Evolutionary conservation across 345 rosid genomes (phyloP).

Genomic region (Alliaria petiolata): DNA sequence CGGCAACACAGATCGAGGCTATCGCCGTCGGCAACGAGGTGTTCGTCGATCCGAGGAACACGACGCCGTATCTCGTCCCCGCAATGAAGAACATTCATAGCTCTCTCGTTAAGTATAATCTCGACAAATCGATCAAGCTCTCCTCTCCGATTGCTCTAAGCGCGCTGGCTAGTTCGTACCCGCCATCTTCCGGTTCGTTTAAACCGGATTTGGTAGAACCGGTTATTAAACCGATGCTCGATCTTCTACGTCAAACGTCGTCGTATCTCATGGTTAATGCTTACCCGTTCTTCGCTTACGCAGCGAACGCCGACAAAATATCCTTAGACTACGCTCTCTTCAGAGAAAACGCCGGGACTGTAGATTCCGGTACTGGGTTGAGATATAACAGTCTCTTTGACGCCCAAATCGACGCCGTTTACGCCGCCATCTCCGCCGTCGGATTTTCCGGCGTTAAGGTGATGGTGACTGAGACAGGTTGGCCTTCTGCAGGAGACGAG

Average conservation of each 20-base stretch:
- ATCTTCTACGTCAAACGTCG: slow-evolving; percentile 45
- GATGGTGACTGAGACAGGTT: slow-evolving; percentile 28
- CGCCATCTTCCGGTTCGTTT: slow-evolving; percentile 73
- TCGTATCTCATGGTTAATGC: slow-evolving; percentile 78
- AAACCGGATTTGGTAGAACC: slow-evolving; percentile 48
- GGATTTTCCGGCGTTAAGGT: slow-evolving; percentile 19
- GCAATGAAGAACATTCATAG: slow-evolving; percentile 73
- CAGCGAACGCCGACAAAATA: slow-evolving; percentile 51
- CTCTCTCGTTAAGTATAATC: slow-evolving; percentile 50
- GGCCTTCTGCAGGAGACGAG: slow-evolving; percentile 32
- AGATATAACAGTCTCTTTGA: slow-evolving; percentile 25
- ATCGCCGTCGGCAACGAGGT: slow-evolving; percentile 89
- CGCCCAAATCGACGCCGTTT: slow-evolving; percentile 28
- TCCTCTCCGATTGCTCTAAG: slow-evolving; percentile 76
- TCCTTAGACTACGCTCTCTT: slow-evolving; percentile 74
- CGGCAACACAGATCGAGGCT: slow-evolving; percentile 58
- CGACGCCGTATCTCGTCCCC: slow-evolving; percentile 54
- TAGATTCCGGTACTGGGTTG: slow-evolving; percentile 72
- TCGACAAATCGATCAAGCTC: slow-evolving; percentile 48
- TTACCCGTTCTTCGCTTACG: slow-evolving; percentile 83
- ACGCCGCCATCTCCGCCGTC: slow-evolving; percentile 16
- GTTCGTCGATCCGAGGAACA: slow-evolving; percentile 65
- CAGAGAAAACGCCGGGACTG: slow-evolving; percentile 48
- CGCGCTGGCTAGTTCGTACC: slow-evolving; percentile 62
- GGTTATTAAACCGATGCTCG: slow-evolving; percentile 74